phyloP scores from a whole-genome alignment of 2,329 filamentous ascomycete genomes.

The Alternaria viburni region DNA sequence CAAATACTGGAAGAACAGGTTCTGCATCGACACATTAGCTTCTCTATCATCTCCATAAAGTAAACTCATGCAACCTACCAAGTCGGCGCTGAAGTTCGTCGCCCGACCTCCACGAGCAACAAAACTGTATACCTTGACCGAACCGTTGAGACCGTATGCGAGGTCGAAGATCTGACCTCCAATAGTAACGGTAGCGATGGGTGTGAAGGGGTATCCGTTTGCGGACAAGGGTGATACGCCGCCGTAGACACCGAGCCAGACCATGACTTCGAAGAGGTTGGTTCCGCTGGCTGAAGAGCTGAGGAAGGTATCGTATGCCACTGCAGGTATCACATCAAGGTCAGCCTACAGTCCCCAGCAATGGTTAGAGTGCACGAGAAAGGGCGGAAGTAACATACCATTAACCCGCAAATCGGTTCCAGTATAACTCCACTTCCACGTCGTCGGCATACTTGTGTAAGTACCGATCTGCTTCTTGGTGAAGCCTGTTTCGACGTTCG shows the following conservation, averaged over 20 bases:
- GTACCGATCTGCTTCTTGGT: neutral
- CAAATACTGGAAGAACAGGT: neutral
- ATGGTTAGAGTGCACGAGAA: neutral
- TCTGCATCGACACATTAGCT: neutral
- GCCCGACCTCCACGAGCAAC: neutral
- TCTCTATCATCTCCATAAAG: neutral
- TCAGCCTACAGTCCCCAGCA: no score
- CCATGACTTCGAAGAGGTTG: neutral
- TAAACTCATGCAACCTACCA: neutral
- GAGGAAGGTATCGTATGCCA: neutral
- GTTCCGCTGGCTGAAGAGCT: neutral
- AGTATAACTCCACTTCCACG: neutral
- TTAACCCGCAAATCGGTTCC: neutral
- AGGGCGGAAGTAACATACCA: neutral
- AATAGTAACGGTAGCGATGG: neutral
- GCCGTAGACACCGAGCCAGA: neutral
- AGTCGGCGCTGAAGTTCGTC: neutral
- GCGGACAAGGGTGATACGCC: neutral
- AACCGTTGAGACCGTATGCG: neutral
- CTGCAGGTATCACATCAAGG: neutral
- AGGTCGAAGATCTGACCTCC: neutral
- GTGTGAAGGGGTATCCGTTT: neutral
- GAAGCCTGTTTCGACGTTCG: neutral
- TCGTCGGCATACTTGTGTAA: neutral
- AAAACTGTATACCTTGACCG: neutral